These are phyloP conservation scores for Fusarium haematococcum DNA, from an alignment of 2,329 filamentous ascomycete genomes.

Conservation along the genomic window DNA sequence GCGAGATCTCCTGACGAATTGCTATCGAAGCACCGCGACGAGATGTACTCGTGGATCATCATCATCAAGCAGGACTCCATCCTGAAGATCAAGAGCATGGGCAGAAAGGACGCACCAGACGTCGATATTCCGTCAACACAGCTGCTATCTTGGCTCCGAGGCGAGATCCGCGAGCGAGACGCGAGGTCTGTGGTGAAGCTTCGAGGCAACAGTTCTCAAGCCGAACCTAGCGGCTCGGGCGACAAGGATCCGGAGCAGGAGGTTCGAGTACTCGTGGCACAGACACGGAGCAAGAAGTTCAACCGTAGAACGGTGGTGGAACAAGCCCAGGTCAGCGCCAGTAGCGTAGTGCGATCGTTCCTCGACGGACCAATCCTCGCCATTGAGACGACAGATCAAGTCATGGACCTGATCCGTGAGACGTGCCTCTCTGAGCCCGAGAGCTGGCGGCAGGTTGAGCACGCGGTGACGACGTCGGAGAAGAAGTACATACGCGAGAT, in stretches of 20 bases:
- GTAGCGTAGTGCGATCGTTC: slow-evolving; percentile 76
- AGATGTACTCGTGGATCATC: slow-evolving; percentile 86
- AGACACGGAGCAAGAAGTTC: slow-evolving; percentile 89
- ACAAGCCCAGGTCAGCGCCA: slow-evolving; percentile 71
- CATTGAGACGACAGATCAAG: slow-evolving; percentile 86
- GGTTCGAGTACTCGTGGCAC: slow-evolving; percentile 85
- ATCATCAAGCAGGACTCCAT: slow-evolving; percentile 83
- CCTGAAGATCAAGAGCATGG: slow-evolving; percentile 84
- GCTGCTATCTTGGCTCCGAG: slow-evolving; percentile 82
- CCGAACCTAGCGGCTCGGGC: slow-evolving; percentile 44
- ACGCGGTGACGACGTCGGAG: slow-evolving; percentile 80
- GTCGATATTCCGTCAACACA: slow-evolving; percentile 80
- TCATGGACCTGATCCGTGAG: slow-evolving; percentile 80
- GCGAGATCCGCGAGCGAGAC: slow-evolving; percentile 84
- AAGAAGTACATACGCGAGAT: slow-evolving; percentile 86
- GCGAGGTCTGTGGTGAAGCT: slow-evolving; percentile 66
- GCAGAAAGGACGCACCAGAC: slow-evolving; percentile 79
- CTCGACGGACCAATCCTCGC: slow-evolving; percentile 84
- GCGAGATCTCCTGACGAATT: slow-evolving; percentile 84
- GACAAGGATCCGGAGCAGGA: slow-evolving; percentile 70
- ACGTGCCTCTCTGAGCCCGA: slow-evolving; percentile 84
- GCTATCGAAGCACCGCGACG: slow-evolving; percentile 79
- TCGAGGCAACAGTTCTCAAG: slow-evolving; percentile 45
- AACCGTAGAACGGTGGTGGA: slow-evolving; percentile 90
- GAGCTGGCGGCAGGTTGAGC: slow-evolving; percentile 84